A percentile compares a stretch with the other conserved stretches of the same genome.
Evolutionary conservation across 805 yeast genomes (phyloP).

Genomic region (Scheffersomyces stipitis): DNA sequence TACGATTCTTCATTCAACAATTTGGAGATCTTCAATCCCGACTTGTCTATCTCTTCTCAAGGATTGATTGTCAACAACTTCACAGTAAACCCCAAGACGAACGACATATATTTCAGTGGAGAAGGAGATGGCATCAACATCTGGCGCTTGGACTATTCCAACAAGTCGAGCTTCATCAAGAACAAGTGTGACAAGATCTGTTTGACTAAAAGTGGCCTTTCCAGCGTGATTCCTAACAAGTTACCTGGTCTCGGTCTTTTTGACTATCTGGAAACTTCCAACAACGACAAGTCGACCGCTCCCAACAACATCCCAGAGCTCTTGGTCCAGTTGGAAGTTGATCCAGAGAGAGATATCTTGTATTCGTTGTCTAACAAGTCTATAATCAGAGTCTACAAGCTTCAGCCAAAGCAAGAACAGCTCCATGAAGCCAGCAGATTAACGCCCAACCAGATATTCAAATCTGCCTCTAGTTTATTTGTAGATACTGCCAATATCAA

Average conservation of each 20-base stretch:
- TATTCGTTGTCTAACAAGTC: conserved; percentile 84
- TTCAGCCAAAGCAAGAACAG: conserved; percentile 45
- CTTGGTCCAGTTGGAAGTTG: conserved; percentile 66
- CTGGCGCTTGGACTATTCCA: conserved; percentile 86
- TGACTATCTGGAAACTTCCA: conserved; percentile 15
- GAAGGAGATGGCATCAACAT: conserved; percentile 71
- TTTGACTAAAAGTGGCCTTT: conserved; percentile 62
- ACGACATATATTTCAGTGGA: conserved; percentile 85
- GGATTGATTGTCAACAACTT: conserved; percentile 74
- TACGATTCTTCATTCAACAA: conserved; percentile 43
- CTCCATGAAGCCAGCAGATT: conserved; percentile 36
- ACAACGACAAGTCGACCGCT: conserved; percentile 11
- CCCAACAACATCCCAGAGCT: conserved; percentile 46
- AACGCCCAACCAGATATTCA: conserved; percentile 47
- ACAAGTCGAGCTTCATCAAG: conserved; percentile 82
- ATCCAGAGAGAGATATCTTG: conserved; percentile 71
- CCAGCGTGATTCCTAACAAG: conserved; percentile 38
- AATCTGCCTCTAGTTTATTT: conserved; percentile 48
- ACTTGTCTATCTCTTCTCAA: conserved; percentile 73
- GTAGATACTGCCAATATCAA: conserved; percentile 58
- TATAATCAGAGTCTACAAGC: conserved; percentile 73
- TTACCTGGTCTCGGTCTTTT: conserved; percentile 35
- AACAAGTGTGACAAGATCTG: conserved; percentile 83
- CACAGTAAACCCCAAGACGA: conserved; percentile 57
- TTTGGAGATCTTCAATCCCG: conserved; percentile 76